Conservation (phyloP, 2,329 filamentous ascomycete species). For the Emmonsiellopsis sp. region DNA sequence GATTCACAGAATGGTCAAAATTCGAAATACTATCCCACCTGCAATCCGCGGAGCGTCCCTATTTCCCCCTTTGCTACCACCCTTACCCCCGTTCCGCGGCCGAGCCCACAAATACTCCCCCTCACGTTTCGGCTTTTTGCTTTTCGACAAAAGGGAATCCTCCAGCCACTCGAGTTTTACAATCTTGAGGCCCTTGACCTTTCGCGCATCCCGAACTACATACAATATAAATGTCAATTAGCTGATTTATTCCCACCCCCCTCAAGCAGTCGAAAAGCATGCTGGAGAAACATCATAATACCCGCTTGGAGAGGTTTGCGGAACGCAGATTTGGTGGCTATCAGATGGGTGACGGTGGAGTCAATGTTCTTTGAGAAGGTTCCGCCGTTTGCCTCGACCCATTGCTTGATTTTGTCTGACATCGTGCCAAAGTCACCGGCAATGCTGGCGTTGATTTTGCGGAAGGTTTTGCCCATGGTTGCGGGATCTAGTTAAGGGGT, state of each 20-base stretch:
- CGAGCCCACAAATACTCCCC: slow-evolving; percentile 25
- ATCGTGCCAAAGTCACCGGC: slow-evolving; percentile 49
- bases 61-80: slow-evolving; percentile 5
- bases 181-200: slow-evolving; percentile 30
- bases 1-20: too few species aligned
- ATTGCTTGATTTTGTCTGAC: slow-evolving; percentile 51
- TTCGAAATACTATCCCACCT: neutral
- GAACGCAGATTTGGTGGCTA: slow-evolving; percentile 56
- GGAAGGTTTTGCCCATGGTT: slow-evolving; percentile 39
- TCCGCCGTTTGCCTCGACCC: slow-evolving; percentile 57
- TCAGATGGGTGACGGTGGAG: slow-evolving; percentile 54
- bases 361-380: slow-evolving; percentile 43
- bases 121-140: slow-evolving; percentile 24
- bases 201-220: slow-evolving; percentile 33
- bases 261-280: too few species aligned
- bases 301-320: slow-evolving; percentile 36
- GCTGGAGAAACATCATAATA: slow-evolving; percentile 12
- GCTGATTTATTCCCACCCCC: neutral
- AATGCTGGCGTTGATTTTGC: slow-evolving; percentile 44
- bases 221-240: neutral
- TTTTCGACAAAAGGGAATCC: slow-evolving; percentile 30
- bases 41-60: neutral
- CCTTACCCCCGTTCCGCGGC: slow-evolving; percentile 23
- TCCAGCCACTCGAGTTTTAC: slow-evolving; percentile 40
- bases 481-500: too few species aligned